A percentile compares a stretch with the other conserved stretches of the same genome.
Evolutionary conservation across 768 basidiomycete species (phyloP).

Genomic region (Boletellus sp.): DNA sequence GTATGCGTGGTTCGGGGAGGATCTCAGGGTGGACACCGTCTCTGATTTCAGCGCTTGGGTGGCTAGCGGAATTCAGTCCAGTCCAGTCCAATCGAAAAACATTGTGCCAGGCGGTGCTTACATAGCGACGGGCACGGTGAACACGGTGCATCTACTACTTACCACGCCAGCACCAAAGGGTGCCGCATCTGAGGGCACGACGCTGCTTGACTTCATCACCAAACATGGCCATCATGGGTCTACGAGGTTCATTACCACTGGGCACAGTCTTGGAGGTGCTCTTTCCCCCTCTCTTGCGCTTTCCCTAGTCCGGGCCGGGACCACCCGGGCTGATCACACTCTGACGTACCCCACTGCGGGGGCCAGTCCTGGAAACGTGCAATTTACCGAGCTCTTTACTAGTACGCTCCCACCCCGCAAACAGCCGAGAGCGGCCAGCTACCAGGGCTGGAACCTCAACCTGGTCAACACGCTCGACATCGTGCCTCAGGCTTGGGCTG

Average conservation of each 20-base stretch:
- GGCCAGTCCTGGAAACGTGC: constrained; percentile 4
- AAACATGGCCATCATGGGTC: neutral
- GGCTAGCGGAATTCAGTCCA: too few species aligned
- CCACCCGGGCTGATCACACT: neutral
- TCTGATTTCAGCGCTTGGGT: too few species aligned
- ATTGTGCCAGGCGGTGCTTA: neutral
- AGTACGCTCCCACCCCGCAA: neutral
- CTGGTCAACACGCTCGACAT: constrained; percentile 15
- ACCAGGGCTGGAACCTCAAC: constrained; percentile 18
- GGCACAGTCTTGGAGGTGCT: constrained; percentile 13
- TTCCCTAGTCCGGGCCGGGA: constrained; percentile 1
- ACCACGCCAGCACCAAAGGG: neutral
- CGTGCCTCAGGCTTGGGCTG: constrained; percentile 14
- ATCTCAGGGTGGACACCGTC: neutral
- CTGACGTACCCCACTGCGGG: constrained; percentile 3
- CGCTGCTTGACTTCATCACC: constrained; percentile 8
- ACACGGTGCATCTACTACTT: neutral
- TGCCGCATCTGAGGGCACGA: neutral
- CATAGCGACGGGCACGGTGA: too few species aligned
- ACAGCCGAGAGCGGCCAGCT: neutral
- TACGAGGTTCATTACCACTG: constrained; percentile 4
- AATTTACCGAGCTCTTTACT: neutral
- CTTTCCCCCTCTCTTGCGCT: constrained; percentile 15
- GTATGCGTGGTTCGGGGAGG: too few species aligned
- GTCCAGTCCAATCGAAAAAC: neutral